These are phyloP conservation scores for Clohesyomyces aquaticus DNA, from an alignment of 495 filamentous ascomycete genomes.

Conservation along the genomic window DNA sequence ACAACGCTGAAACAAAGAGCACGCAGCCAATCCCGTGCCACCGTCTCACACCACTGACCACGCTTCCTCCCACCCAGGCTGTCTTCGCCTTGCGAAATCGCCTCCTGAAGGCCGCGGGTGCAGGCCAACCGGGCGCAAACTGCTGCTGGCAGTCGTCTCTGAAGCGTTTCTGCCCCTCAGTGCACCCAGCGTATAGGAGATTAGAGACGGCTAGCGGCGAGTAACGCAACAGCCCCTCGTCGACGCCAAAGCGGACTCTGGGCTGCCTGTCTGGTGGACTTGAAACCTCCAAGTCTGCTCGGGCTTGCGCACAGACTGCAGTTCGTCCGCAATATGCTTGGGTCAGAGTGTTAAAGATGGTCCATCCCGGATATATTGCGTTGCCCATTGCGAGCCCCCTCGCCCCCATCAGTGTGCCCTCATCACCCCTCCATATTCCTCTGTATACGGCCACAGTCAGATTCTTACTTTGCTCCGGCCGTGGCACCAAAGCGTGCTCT, in stretches of 20 bases:
- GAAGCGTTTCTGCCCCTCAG: background rate
- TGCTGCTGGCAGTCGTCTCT: constrained; percentile 1
- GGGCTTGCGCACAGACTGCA: constrained; percentile 16
- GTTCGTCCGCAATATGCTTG: constrained; percentile 40
- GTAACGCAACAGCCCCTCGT: background rate
- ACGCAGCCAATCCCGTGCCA: constrained; percentile 17
- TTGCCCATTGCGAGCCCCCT: constrained; percentile 4
- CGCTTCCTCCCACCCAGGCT: background rate
- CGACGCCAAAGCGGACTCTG: background rate
- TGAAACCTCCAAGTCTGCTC: constrained; percentile 31
- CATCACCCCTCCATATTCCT: too few relatives aligned
- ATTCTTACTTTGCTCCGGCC: background rate
- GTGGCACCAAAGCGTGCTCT: constrained; percentile 1
- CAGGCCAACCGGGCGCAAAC: background rate
- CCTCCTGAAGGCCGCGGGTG: background rate
- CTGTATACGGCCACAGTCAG: background rate
- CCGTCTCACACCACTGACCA: constrained; percentile 2
- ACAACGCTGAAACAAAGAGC: constrained; percentile 24
- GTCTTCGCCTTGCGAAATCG: background rate
- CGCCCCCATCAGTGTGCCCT: too few relatives aligned
- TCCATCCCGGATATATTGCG: constrained; percentile 15
- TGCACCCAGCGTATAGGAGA: background rate
- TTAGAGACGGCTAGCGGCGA: constrained; percentile 11
- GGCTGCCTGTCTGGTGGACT: constrained; percentile 15
- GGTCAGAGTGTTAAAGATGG: constrained; percentile 21